Evolutionary conservation across 2,329 filamentous ascomycete genomes (phyloP).

Genomic region (Aspergillus candidus): DNA sequence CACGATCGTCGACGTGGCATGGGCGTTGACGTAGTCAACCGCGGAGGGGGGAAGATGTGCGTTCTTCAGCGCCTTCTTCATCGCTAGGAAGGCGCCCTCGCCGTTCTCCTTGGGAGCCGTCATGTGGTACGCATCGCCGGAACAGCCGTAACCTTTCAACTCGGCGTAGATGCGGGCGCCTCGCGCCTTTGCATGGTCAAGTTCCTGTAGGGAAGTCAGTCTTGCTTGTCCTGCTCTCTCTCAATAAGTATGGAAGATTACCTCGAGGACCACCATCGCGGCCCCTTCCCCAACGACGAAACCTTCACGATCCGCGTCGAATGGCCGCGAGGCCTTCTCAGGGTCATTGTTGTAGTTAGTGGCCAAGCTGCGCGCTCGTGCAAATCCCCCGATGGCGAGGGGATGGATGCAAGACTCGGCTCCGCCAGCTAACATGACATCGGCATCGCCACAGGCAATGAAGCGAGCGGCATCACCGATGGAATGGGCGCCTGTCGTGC

Average conservation of each 20-base stretch:
- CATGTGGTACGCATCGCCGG: conserved; percentile 87
- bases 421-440: conserved; percentile 95
- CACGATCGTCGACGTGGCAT: conserved; percentile 80
- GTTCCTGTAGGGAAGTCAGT: conserved; percentile 47
- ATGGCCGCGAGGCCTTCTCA: conserved; percentile 69
- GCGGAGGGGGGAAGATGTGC: conserved; percentile 61
- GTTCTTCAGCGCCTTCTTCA: conserved; percentile 73
- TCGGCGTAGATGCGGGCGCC: conserved; percentile 84
- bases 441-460: conserved; percentile 82
- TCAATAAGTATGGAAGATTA: conserved; percentile 19
- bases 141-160: conserved; percentile 80
- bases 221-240: not conserved
- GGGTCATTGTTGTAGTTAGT: conserved; percentile 73
- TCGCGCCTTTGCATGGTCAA: conserved; percentile 76
- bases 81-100: conserved; percentile 72
- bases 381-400: conserved; percentile 85
- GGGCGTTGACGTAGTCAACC: conserved; percentile 91
- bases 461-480: conserved; percentile 91
- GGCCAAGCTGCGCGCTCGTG: conserved; percentile 76
- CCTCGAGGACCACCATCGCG: conserved; percentile 78
- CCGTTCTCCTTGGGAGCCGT: conserved; percentile 83
- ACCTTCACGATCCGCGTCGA: conserved; percentile 70
- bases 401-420: conserved; percentile 95
- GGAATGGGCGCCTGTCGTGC: conserved; percentile 91
- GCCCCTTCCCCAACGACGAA: conserved; percentile 94